Base-by-base conservation (phyloP, 306 rosid species). In the Pyrus communis region DNA sequence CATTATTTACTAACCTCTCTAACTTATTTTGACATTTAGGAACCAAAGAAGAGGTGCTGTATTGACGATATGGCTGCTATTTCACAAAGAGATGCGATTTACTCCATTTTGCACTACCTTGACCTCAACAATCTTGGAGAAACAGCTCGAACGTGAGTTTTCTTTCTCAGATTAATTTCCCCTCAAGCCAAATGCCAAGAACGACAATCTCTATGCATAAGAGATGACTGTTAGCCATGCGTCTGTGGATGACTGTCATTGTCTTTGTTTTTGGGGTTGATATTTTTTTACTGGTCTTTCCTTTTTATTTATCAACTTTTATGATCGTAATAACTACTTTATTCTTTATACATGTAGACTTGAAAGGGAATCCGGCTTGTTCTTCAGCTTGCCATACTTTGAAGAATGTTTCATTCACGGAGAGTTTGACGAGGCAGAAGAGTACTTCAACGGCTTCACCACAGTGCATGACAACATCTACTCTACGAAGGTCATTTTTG, bases 361-460 rank as follows among this genome's bases (percentile, higher is more conserved):
- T 11, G 85, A 77, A 65, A 46, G 68, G 2, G 78, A 67, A 43
- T 66, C 68, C 2, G 67, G 67, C 1, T 11, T 80, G 3, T 51
- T 25, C 27, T 79, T 83, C 64, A 68, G 64, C 61, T 2, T 72
- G 42, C 35, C 11, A 3, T 15, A 49, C 35, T 80, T 77, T 9
- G 77, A 62, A 27, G 71, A 55, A 52, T 33, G 71, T 9, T 73
- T 80, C 25, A 0, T 52, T 15, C 28, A 14, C 4, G 77, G 82
- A 18, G 30, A 17, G 4, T 73, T 73, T 30, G 80, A 84, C 1
- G 77, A 65, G 2, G 84, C 82, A 0, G 79, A 80, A 10, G 59
- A 73, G 4, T 80, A 84, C 38, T 2, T 80, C 1, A 8, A 11
- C 1, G 82, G 82, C 27, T 84, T 84, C 71, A 84, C 77, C 4